These are phyloP conservation scores for Diaporthe citri DNA, from an alignment of 2,329 filamentous ascomycete genomes.

Conservation along the genomic window DNA sequence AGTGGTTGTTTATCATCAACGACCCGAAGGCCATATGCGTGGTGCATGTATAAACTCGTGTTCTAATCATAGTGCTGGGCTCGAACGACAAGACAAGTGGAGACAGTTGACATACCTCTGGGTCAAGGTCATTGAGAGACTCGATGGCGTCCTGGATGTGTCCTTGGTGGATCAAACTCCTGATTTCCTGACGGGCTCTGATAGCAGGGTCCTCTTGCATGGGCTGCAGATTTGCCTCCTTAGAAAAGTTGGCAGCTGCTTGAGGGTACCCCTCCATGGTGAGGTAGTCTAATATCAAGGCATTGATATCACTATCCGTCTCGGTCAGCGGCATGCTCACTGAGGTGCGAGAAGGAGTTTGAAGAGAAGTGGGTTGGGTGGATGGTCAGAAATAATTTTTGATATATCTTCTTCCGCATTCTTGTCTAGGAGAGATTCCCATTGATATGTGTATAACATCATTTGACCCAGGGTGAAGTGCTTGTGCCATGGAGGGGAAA, in stretches of 20 bases:
- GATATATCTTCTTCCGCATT: conserved; percentile 82
- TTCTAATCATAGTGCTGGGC: conserved; percentile 87
- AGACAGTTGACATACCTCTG: conserved; percentile 73
- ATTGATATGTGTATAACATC: conserved; percentile 93
- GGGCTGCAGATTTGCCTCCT: conserved; percentile 88
- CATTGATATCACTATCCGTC: conserved; percentile 86
- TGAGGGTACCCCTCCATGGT: conserved; percentile 95
- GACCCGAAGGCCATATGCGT: conserved; percentile 93
- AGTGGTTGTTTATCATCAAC: conserved; percentile 90
- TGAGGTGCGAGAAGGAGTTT: not conserved
- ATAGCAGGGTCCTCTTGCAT: conserved; percentile 81
- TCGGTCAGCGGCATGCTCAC: conserved; percentile 40
- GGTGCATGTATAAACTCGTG: conserved; percentile 94
- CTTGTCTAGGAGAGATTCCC: conserved; percentile 99
- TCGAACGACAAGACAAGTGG: conserved; percentile 25
- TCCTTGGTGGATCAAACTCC: conserved; percentile 86
- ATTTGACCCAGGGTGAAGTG: conserved; percentile 55
- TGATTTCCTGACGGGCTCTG: conserved; percentile 82
- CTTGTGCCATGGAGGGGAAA: conserved; percentile 38
- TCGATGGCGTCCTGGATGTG: conserved; percentile 89
- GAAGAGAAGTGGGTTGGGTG: conserved; percentile 46
- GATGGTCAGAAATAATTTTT: conserved; percentile 84
- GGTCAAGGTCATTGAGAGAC: conserved; percentile 88
- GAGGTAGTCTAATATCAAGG: conserved; percentile 95
- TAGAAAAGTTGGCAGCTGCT: conserved; percentile 92